Conservation (phyloP, 2,329 filamentous ascomycete species). For the Alternaria incomplexa region DNA sequence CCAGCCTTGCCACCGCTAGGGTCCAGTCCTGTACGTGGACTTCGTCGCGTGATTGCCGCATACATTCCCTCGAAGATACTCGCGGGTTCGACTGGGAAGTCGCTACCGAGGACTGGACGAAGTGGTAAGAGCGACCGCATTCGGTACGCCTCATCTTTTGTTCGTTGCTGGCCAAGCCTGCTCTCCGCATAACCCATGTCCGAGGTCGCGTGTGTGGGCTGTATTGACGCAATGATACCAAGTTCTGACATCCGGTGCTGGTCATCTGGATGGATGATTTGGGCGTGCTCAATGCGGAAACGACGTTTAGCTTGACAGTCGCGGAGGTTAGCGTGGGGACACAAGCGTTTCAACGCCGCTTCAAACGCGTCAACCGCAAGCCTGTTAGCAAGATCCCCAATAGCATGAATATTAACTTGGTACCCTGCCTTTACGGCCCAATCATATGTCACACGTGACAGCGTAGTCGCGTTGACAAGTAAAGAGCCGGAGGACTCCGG, state of each 20-base stretch:
- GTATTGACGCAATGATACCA: constrained; percentile 71
- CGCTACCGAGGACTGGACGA: constrained; percentile 67
- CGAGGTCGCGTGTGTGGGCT: constrained; percentile 74
- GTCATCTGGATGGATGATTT: constrained; percentile 72
- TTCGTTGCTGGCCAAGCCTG: constrained; percentile 64
- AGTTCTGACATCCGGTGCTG: constrained; percentile 64
- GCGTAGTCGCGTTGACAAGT: constrained; percentile 67
- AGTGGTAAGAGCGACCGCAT: constrained; percentile 67
- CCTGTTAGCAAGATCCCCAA: constrained; percentile 72
- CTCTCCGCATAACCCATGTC: constrained; percentile 71
- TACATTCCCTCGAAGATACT: constrained; percentile 73
- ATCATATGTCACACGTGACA: constrained; percentile 60
- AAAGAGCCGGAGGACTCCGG: constrained; percentile 67
- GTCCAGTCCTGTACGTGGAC: constrained; percentile 56
- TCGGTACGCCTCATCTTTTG: constrained; percentile 65
- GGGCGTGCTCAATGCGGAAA: constrained; percentile 73
- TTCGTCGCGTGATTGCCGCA: constrained; percentile 68
- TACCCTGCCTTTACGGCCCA: constrained; percentile 66
- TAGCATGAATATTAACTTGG: constrained; percentile 76
- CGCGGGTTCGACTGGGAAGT: constrained; percentile 74
- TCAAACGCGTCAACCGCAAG: constrained; percentile 68
- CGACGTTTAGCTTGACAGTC: constrained; percentile 62
- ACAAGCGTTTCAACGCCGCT: constrained; percentile 61
- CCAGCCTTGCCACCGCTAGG: constrained; percentile 57
- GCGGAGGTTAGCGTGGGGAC: constrained; percentile 49